These are phyloP conservation scores for Heliamphora pulchella DNA, from an alignment of 179 eudicot species.

Conservation along the genomic window DNA sequence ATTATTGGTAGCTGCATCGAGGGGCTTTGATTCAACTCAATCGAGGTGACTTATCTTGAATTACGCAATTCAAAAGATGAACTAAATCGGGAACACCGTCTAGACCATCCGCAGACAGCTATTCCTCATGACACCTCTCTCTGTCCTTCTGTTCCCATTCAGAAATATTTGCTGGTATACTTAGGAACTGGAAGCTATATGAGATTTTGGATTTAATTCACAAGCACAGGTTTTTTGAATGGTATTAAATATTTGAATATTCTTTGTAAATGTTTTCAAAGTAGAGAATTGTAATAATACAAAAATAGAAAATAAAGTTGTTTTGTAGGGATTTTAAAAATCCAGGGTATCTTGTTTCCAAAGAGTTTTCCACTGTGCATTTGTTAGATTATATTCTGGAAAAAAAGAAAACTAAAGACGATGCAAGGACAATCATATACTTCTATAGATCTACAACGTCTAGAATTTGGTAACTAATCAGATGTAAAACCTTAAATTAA, in stretches of 20 bases:
- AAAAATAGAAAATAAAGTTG: no score
- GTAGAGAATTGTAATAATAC: no score
- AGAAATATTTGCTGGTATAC: not conserved
- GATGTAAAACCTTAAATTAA: not conserved
- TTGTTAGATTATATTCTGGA: not conserved
- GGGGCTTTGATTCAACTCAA: not conserved
- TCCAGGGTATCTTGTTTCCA: no score
- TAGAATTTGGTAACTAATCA: not conserved
- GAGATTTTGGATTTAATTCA: not conserved
- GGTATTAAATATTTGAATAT: no score
- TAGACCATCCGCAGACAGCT: not conserved
- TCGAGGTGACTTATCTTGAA: not conserved
- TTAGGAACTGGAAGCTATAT: not conserved
- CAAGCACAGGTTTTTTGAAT: no score
- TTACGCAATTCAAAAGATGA: not conserved
- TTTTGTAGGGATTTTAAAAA: no score
- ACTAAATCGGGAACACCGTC: not conserved
- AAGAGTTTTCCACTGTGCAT: not conserved
- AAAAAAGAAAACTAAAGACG: not conserved
- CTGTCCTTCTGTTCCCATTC: not conserved
- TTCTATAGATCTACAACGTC: not conserved
- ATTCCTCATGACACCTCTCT: not conserved
- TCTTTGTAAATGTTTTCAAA: no score
- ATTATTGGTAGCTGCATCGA: not conserved
- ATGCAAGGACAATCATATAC: not conserved